A percentile compares a stretch with the other conserved stretches of the same genome.
phyloP scores from a whole-genome alignment of 768 basidiomycete species.

The Rossbeevera mucosa region DNA sequence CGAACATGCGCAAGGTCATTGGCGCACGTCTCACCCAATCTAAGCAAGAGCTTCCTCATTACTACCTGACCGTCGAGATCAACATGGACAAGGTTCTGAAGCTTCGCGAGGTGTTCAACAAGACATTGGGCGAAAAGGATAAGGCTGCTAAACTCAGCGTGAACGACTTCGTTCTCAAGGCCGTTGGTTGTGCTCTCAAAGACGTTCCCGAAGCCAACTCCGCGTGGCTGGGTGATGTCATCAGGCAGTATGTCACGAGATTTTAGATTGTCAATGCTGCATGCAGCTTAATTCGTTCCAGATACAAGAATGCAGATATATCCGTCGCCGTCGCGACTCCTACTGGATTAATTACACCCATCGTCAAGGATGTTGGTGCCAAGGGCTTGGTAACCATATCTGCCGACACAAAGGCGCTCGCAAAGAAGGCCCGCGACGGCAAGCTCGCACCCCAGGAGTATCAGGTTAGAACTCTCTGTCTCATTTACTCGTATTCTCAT shows the following conservation, averaged over 20 bases:
- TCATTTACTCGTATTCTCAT: neutral
- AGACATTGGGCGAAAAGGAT: conserved; percentile 77
- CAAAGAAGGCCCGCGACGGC: conserved; percentile 94
- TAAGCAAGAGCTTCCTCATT: conserved; percentile 94
- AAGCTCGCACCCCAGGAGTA: conserved; percentile 94
- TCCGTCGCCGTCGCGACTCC: conserved; percentile 96
- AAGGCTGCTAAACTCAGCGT: conserved; percentile 92
- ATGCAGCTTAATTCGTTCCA: conserved; percentile 22
- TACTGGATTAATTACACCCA: conserved; percentile 94
- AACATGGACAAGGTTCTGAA: conserved; percentile 96
- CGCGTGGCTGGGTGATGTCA: conserved; percentile 94
- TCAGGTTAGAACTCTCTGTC: conserved; percentile 52
- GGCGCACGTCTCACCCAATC: conserved; percentile 86
- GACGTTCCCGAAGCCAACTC: conserved; percentile 99
- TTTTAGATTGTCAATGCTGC: neutral
- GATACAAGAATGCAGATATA: conserved; percentile 97
- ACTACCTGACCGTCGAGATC: conserved; percentile 92
- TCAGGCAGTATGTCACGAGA: conserved; percentile 71
- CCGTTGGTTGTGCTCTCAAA: conserved; percentile 79
- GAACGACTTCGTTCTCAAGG: conserved; percentile 98
- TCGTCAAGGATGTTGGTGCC: conserved; percentile 86
- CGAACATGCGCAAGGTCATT: conserved; percentile 94
- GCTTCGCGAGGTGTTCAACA: conserved; percentile 94
- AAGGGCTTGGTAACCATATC: conserved; percentile 95
- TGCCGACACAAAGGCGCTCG: conserved; percentile 84